Conservation (phyloP, 164 flowering plant species). For the Chimonanthus praecox region DNA sequence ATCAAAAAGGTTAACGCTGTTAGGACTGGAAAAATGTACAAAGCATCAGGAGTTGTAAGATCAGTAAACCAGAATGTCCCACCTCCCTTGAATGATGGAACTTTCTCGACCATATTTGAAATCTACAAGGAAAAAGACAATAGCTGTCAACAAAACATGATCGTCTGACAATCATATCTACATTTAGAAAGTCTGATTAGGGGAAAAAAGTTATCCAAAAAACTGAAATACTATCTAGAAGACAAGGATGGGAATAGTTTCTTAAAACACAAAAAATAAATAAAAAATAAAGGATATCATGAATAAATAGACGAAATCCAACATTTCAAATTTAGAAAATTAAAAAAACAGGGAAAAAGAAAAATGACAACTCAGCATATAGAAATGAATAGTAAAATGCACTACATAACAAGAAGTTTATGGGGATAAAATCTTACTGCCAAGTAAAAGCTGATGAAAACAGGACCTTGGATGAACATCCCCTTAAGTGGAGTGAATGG, state of each 20-base stretch:
- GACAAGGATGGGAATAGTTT: not conserved
- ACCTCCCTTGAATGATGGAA: constrained; percentile 80
- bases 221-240: not conserved
- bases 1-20: constrained; percentile 62
- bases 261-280: not conserved
- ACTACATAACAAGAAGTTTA: too few relatives aligned
- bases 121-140: constrained; percentile 40
- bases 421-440: constrained; percentile 50
- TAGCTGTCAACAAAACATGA: not conserved
- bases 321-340: not conserved
- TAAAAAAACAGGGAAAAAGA: too few relatives aligned
- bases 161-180: too few relatives aligned
- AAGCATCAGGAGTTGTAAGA: constrained; percentile 72
- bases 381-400: too few relatives aligned
- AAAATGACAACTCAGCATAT: too few relatives aligned
- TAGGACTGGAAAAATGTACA: constrained; percentile 67
- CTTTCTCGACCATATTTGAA: constrained; percentile 75
- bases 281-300: not conserved
- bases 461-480: constrained; percentile 71
- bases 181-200: not conserved
- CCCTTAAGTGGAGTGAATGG: constrained; percentile 83
- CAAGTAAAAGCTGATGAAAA: constrained; percentile 73
- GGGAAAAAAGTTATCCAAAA: not conserved
- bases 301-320: not conserved
- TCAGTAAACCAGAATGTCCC: constrained; percentile 85